These are phyloP conservation scores for Warburgia ugandensis DNA, from an alignment of 164 flowering plant genomes.

Conservation along the genomic window DNA sequence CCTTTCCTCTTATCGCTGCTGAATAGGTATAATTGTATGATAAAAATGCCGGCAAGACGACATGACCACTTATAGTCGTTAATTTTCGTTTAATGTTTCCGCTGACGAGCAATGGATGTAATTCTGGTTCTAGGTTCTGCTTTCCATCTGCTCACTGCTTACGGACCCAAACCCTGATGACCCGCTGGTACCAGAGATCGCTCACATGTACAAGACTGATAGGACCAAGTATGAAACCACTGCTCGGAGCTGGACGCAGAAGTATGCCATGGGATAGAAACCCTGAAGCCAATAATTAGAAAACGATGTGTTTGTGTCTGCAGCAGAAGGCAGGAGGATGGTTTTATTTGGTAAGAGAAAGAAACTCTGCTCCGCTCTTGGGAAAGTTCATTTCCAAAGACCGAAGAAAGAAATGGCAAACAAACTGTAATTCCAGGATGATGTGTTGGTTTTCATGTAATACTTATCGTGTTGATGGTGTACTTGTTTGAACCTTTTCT, in stretches of 20 bases:
- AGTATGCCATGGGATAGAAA: conserved; percentile 75
- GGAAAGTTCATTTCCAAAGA: conserved; percentile 2
- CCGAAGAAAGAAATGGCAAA: background rate
- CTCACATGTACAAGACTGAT: conserved; percentile 88
- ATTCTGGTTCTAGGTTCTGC: conserved; percentile 42
- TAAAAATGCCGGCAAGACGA: too few species aligned
- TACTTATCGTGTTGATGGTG: background rate
- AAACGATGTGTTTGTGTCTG: background rate
- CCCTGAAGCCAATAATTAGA: background rate
- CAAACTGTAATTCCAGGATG: conserved; percentile 4
- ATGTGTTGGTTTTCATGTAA: conserved; percentile 1
- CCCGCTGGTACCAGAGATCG: conserved; percentile 79
- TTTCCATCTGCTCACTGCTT: conserved; percentile 70
- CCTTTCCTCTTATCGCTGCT: too few species aligned
- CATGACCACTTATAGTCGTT: too few species aligned
- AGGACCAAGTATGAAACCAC: conserved; percentile 68
- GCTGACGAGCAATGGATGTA: too few species aligned
- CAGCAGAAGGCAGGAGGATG: background rate
- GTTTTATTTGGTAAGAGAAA: background rate
- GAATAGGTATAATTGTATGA: too few species aligned
- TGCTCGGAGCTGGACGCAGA: conserved; percentile 90
- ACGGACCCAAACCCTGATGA: conserved; percentile 86
- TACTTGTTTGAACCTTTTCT: background rate
- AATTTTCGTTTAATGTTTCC: too few species aligned
- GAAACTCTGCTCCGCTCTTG: background rate